Percentiles rank a stretch among this genome's conserved stretches.
These are phyloP conservation scores for Prunus yedoensis DNA, from an alignment of 331 rosid species.

Conservation along the genomic window DNA sequence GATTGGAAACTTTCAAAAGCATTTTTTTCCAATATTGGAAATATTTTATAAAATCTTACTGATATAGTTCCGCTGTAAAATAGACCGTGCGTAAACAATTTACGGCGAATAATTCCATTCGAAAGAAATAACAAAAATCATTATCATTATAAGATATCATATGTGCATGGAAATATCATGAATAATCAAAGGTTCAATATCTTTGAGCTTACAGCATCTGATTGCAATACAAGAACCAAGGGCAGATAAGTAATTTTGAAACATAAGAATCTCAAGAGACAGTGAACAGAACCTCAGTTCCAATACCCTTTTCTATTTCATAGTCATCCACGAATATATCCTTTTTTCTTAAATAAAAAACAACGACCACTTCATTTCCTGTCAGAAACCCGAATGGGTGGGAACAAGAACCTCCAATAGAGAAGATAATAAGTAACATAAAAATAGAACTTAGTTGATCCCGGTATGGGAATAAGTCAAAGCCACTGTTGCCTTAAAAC, in stretches of 20 bases:
- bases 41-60: not conserved
- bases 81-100: not conserved
- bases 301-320: not conserved
- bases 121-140: not conserved
- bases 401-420: not conserved
- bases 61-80: not conserved
- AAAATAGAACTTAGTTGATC: not conserved
- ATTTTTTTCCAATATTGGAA: not conserved
- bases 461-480: conserved; percentile 1
- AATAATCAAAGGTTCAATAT: not conserved
- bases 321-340: conserved; percentile 3
- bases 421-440: not conserved
- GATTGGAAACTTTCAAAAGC: not conserved
- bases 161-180: conserved; percentile 5
- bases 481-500: not conserved
- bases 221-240: conserved; percentile 12
- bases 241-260: conserved; percentile 36
- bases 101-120: not conserved
- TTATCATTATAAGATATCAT: not conserved
- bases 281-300: conserved; percentile 14
- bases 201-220: conserved; percentile 1
- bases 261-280: conserved; percentile 14
- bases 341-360: conserved; percentile 5
- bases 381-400: conserved; percentile 7
- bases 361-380: not conserved